Evolutionary conservation across 192 early-diverging fungal species (phyloP), one percentile per base, ranked within the genome.

Genomic region (Backusella morwellensis): DNA sequence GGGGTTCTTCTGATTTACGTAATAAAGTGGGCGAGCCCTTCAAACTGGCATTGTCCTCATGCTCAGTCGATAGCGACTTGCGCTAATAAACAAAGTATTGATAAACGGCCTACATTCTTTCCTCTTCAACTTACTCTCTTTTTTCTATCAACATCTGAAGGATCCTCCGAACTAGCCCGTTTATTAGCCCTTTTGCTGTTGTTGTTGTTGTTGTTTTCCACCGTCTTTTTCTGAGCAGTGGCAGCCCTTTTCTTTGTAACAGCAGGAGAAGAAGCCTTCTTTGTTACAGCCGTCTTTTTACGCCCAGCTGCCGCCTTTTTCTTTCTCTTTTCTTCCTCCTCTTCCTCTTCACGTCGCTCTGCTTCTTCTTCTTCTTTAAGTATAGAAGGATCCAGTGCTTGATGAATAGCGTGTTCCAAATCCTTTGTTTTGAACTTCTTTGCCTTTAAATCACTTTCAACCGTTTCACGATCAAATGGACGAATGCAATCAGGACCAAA

Each of bases 401-500:
- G 74, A 26, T 74, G 73, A 9, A 84, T 38, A 0, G 82, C 82
- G 14, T 34, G 21, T 36, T 80, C 77, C 4, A 84, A 52, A 70
- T 84, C 79, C 70, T 80, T 84, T 38, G 66, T 76, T 69, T 81
- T 84, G 71, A 80, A 84, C 35, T 84, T 84, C 11, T 84, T 84
- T 23, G 79, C 82, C 29, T 78, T 72, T 19, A 84, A 66, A 59
- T 84, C 82, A 4, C 47, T 41, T 38, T 80, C 77, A 2, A 84
- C 82, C 14, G 35, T 36, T 6, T 76, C 68, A 21, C 38, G 52
- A 50, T 84, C 35, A 69, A 84, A 84, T 6, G 82, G 77, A 42
- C 79, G 79, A 50, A 84, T 84, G 23, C 50, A 41, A 63, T 84
- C 82, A 40, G 76, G 41, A 9, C 82, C 82, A 68, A 84, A 80